Evolutionary conservation across 2,329 filamentous ascomycete genomes (phyloP).

Genomic region (Botryotinia narcissicola): DNA sequence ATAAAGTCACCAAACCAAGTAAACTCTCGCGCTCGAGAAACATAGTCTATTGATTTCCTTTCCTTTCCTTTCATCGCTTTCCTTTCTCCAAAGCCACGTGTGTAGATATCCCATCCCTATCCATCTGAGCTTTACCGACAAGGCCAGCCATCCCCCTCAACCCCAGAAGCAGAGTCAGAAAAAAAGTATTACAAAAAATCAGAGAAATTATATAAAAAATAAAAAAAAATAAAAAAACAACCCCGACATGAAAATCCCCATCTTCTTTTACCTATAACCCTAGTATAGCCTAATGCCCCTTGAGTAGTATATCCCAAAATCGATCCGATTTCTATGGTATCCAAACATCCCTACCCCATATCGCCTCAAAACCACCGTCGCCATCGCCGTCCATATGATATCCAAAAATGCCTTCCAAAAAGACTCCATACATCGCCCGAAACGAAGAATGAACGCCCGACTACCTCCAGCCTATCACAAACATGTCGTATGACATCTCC

Average conservation of each 20-base stretch:
- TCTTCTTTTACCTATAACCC: not conserved
- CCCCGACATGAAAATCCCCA: not conserved
- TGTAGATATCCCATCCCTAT: not conserved
- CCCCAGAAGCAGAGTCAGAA: no score
- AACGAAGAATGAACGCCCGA: conserved; percentile 1
- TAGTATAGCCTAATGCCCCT: not conserved
- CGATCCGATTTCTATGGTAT: not conserved
- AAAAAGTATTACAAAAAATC: not conserved
- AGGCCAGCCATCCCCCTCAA: not conserved
- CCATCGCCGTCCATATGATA: conserved; percentile 1
- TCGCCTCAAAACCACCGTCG: not conserved
- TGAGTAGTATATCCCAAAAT: conserved; percentile 1
- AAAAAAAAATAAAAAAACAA: not conserved
- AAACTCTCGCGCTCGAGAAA: not conserved
- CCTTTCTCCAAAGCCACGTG: not conserved
- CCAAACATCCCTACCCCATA: not conserved
- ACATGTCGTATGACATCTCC: not conserved
- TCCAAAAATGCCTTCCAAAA: conserved; percentile 8
- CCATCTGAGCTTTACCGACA: not conserved
- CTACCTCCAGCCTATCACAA: not conserved
- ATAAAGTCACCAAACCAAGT: not conserved
- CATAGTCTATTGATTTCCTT: not conserved
- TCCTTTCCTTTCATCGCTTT: not conserved
- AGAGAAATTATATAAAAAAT: not conserved
- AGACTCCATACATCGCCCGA: conserved; percentile 8